These are phyloP conservation scores for Arabidopsis lyrata DNA, from an alignment of 441 rosid species.

Conservation along the genomic window DNA sequence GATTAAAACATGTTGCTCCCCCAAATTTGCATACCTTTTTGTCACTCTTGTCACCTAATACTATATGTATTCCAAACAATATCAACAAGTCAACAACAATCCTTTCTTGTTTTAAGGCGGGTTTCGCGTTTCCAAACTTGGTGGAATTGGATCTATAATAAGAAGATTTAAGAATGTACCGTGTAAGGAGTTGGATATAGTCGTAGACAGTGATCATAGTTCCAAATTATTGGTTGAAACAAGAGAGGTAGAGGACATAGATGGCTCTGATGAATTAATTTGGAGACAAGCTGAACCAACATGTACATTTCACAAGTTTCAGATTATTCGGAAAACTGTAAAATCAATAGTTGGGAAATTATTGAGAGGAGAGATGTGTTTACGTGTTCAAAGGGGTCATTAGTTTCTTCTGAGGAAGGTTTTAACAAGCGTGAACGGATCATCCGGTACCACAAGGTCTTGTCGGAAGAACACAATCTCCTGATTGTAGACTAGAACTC, in stretches of 20 bases:
- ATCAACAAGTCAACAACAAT: not conserved
- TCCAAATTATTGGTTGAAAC: not conserved
- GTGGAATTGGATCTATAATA: too few relatives aligned
- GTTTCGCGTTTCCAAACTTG: not conserved
- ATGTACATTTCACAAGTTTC: not conserved
- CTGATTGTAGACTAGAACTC: too few relatives aligned
- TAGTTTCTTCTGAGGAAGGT: not conserved
- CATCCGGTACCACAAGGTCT: not conserved
- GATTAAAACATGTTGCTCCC: constrained; percentile 87
- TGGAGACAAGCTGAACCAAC: not conserved
- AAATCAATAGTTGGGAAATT: not conserved
- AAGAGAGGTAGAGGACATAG: not conserved
- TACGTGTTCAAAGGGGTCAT: not conserved
- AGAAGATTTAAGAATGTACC: not conserved
- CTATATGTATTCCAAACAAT: constrained; percentile 55
- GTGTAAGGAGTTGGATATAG: not conserved
- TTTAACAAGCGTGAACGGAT: not conserved
- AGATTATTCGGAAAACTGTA: not conserved
- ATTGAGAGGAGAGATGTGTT: not conserved
- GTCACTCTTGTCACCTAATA: constrained; percentile 79
- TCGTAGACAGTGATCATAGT: not conserved
- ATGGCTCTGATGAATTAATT: not conserved
- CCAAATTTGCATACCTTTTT: constrained; percentile 75
- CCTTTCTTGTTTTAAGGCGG: not conserved
- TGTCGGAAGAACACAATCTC: not conserved